phyloP scores from a whole-genome alignment of 1,284 basidiomycete species.

The Papiliotrema terrestris region DNA sequence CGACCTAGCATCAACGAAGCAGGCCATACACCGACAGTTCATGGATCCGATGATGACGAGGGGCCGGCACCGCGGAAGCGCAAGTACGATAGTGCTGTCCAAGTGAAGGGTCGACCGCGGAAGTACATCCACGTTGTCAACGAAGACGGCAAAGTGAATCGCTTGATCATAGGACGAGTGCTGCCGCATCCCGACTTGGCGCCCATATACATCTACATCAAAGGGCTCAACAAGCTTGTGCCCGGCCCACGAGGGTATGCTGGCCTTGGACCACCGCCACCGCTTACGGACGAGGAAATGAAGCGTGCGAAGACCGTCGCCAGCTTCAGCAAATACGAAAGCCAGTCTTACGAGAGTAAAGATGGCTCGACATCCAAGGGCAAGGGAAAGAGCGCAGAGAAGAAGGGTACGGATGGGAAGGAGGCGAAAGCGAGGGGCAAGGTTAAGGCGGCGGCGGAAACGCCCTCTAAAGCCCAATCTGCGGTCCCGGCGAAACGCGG shows the following conservation, averaged over 20 bases:
- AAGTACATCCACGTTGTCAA: conserved; percentile 42
- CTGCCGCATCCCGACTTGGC: conserved; percentile 23
- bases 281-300: conserved; percentile 17
- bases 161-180: conserved; percentile 27
- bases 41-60: neutral
- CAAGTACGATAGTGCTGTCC: conserved; percentile 26
- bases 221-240: conserved; percentile 21
- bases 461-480: no score
- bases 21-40: neutral
- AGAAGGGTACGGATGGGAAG: conserved; percentile 4
- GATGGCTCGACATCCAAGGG: neutral
- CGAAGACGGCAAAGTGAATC: conserved; percentile 29
- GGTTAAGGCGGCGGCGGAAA: neutral
- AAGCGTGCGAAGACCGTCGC: conserved; percentile 19
- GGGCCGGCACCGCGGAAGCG: neutral
- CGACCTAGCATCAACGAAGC: neutral
- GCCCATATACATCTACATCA: conserved; percentile 29
- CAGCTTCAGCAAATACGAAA: conserved; percentile 18
- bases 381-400: neutral
- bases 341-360: neutral
- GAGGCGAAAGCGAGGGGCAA: conserved; percentile 9
- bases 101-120: conserved; percentile 39
- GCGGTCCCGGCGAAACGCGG: neutral
- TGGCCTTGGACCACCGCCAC: conserved; percentile 30
- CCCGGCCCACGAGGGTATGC: conserved; percentile 24